Conservation (phyloP, 1,139 yeast species). For the Suhomyces terraborum region DNA sequence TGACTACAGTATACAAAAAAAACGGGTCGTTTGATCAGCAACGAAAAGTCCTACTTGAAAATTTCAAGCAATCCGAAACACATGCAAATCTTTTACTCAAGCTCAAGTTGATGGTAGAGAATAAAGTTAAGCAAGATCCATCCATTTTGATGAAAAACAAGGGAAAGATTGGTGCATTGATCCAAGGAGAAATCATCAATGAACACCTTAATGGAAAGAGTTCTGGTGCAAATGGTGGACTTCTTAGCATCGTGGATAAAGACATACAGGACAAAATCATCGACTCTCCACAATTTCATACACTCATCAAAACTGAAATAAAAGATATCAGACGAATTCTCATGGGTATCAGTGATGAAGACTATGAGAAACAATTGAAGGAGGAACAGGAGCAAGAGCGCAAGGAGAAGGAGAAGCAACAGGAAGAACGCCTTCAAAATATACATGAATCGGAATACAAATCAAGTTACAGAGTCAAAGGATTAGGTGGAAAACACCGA, state of each 20-base stretch:
- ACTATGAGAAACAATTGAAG: slow-evolving; percentile 31
- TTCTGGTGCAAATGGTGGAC: slow-evolving; percentile 12
- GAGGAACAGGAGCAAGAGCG: slow-evolving; percentile 16
- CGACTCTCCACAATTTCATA: slow-evolving; percentile 46
- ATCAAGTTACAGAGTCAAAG: slow-evolving; percentile 31
- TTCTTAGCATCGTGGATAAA: slow-evolving; percentile 45
- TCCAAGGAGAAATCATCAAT: slow-evolving; percentile 51
- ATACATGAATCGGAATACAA: slow-evolving; percentile 19
- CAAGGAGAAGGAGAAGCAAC: slow-evolving; percentile 8
- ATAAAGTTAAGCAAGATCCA: slow-evolving; percentile 52
- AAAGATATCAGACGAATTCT: slow-evolving; percentile 37
- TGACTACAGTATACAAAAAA: slow-evolving; percentile 49
- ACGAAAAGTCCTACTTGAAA: slow-evolving; percentile 44
- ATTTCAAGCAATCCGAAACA: slow-evolving; percentile 48
- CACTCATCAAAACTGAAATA: slow-evolving; percentile 34
- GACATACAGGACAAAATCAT: slow-evolving; percentile 50
- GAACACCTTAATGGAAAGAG: slow-evolving; percentile 15
- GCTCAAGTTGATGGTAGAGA: slow-evolving; percentile 47
- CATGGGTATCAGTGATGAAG: slow-evolving; percentile 46
- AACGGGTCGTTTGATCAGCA: slow-evolving; percentile 53
- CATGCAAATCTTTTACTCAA: slow-evolving; percentile 44
- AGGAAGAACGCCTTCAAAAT: slow-evolving; percentile 10
- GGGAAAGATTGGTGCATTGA: slow-evolving; percentile 55
- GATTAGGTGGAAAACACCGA: slow-evolving; percentile 22
- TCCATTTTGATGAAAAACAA: slow-evolving; percentile 49